Evolutionary conservation across 1,139 yeast genomes (phyloP).

Genomic region (Suhomyces coccinellae): DNA sequence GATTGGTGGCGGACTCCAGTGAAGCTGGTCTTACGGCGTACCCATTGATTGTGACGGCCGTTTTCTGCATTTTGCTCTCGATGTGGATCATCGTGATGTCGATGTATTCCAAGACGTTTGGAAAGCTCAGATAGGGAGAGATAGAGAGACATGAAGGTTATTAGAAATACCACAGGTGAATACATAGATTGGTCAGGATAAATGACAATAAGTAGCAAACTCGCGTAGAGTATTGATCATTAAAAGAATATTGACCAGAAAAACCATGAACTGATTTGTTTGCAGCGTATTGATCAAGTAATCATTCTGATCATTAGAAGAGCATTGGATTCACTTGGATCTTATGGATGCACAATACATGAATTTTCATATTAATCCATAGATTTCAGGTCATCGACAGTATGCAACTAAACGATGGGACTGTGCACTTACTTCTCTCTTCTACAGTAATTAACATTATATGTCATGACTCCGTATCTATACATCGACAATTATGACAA

Average conservation of each 20-base stretch:
- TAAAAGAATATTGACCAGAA: background rate
- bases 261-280: no score
- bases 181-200: no score
- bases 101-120: conserved; percentile 2
- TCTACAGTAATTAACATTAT: background rate
- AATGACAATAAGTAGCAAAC: no score
- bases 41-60: conserved; percentile 33
- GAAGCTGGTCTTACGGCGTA: conserved; percentile 33
- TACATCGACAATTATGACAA: background rate
- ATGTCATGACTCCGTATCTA: conserved; percentile 1
- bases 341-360: no score
- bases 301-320: no score
- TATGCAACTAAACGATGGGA: no score
- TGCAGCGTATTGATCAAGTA: no score
- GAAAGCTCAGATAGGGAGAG: conserved; percentile 2
- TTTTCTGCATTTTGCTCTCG: conserved; percentile 27
- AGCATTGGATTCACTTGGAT: no score
- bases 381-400: background rate
- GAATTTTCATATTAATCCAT: no score
- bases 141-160: background rate
- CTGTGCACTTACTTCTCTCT: no score
- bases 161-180: background rate
- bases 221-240: background rate
- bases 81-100: conserved; percentile 30
- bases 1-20: conserved; percentile 46